Evolutionary conservation across 2,329 filamentous ascomycete species (phyloP), one percentile per base, ranked within the genome.

Genomic region (Pezicula carpinea): DNA sequence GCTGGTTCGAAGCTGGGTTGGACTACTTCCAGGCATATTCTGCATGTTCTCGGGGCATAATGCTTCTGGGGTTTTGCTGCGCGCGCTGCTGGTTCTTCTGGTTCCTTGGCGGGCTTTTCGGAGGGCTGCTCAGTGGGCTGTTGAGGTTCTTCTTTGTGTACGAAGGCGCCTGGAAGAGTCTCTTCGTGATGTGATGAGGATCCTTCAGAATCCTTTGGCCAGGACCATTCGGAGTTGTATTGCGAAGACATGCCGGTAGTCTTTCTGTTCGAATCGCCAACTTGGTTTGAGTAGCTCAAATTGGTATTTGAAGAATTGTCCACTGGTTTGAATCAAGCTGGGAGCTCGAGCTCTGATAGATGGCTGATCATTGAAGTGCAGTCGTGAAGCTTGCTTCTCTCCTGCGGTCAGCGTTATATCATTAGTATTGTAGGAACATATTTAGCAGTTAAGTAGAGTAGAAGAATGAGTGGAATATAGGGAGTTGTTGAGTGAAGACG

Each of bases 1-100:
- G 73, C 69, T 34, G 72, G 67, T 53, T 79, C 71, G 53, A 78
- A 78, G n/a, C 79, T 82, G 26, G 83, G 79, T 49, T 71, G 68
- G 19, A 87, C 61, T 38, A 71, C 72, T 39, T 96, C 92, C 34
- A 96, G 74, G 64, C 92, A 97, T 54, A 97, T 96, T 48, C 92
- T 85, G 67, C 92, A 97, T 51, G 82, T 86, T 54, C 89, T 78
- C 21, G 86, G 77, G 32, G 80, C 78, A 65, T 88, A 92, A 52
- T 80, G 77, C 42, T 60, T 71, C 46, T 64, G 59, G 15, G 61
- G 57, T 44, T 60, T 60, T 21, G 54, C 57, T 33, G 53, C 51
- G 62, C 64, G 44, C 58, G 55, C 40, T 35, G 51, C 26, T 13
- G 36, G 51, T 58, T 34, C 50, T 47, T 53, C 50, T 40, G 53